A percentile compares a stretch with the other conserved stretches of the same genome.
Conservation (phyloP, 768 basidiomycete genomes). For the Exsudoporus frostii region DNA sequence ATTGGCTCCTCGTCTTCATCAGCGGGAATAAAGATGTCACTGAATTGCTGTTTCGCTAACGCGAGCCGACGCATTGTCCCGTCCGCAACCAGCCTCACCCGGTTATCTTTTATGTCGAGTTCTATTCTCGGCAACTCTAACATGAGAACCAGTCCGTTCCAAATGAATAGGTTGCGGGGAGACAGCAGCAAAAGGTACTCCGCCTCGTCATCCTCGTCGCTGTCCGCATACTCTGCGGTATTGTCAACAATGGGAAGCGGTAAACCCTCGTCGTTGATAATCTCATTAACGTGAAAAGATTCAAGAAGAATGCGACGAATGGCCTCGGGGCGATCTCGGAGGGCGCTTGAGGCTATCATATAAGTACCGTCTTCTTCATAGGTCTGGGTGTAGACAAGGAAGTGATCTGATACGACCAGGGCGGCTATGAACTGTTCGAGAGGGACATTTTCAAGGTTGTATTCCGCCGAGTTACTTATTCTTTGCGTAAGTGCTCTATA, state of each 20-base stretch:
- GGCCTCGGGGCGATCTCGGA: constrained; percentile 71
- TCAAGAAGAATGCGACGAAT: constrained; percentile 80
- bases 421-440: constrained; percentile 77
- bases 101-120: constrained; percentile 79
- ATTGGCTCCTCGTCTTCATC: constrained; percentile 61
- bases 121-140: constrained; percentile 72
- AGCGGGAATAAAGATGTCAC: constrained; percentile 55
- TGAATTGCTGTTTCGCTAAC: constrained; percentile 74
- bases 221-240: constrained; percentile 38
- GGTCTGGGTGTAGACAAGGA: constrained; percentile 85
- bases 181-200: constrained; percentile 85
- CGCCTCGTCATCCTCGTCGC: constrained; percentile 54
- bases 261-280: constrained; percentile 47
- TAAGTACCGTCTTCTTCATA: constrained; percentile 92
- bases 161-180: constrained; percentile 81
- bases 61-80: constrained; percentile 76
- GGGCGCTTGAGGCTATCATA: constrained; percentile 74
- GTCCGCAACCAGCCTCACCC: constrained; percentile 90
- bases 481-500: constrained; percentile 71
- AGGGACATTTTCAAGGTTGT: constrained; percentile 69
- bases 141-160: constrained; percentile 87
- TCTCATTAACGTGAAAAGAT: constrained; percentile 77
- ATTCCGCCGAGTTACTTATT: constrained; percentile 93
- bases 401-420: constrained; percentile 82
- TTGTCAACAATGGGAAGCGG: constrained; percentile 40